phyloP scores from a whole-genome alignment of 768 basidiomycete species.

The Cyathus striatus region DNA sequence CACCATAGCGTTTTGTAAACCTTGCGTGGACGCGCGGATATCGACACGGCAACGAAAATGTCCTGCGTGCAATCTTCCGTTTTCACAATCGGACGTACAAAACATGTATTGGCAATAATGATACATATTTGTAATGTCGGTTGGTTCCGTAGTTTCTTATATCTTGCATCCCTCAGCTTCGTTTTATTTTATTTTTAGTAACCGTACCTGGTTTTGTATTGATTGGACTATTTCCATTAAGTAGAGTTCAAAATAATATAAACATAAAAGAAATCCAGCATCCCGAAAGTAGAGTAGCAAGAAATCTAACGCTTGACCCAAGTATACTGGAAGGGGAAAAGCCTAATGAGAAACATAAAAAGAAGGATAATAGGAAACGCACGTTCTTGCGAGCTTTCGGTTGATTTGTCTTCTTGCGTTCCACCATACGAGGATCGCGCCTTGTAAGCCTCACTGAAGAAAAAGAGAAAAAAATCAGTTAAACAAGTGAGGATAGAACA shows the following conservation, averaged over 20 bases:
- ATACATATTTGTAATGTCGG: slow-evolving; percentile 5
- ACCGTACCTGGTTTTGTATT: slow-evolving; percentile 1
- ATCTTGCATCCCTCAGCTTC: too few relatives aligned
- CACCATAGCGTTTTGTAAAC: slow-evolving; percentile 72
- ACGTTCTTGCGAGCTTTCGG: slow-evolving; percentile 92
- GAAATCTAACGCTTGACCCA: slow-evolving; percentile 90
- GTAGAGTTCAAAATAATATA: slow-evolving; percentile 7
- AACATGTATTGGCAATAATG: slow-evolving; percentile 42
- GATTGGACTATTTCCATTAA: too few relatives aligned
- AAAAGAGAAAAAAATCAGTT: slow-evolving; percentile 7
- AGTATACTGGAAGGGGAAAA: slow-evolving; percentile 52
- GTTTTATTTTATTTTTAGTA: too few relatives aligned
- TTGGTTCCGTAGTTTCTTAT: slow-evolving; percentile 1
- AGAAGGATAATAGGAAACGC: slow-evolving; percentile 24
- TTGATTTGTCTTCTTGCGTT: slow-evolving; percentile 93
- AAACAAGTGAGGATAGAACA: neutral
- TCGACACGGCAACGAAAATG: slow-evolving; percentile 91
- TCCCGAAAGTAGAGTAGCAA: slow-evolving; percentile 3
- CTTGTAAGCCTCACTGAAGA: slow-evolving; percentile 72
- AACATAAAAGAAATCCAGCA: slow-evolving; percentile 5
- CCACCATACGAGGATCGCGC: slow-evolving; percentile 96
- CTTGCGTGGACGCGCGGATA: slow-evolving; percentile 83
- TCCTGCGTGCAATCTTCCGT: slow-evolving; percentile 78
- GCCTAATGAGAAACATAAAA: slow-evolving; percentile 4
- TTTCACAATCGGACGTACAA: slow-evolving; percentile 78